These are phyloP conservation scores for Bipolaris gigantea DNA, from an alignment of 2,329 filamentous ascomycete genomes.

Conservation along the genomic window DNA sequence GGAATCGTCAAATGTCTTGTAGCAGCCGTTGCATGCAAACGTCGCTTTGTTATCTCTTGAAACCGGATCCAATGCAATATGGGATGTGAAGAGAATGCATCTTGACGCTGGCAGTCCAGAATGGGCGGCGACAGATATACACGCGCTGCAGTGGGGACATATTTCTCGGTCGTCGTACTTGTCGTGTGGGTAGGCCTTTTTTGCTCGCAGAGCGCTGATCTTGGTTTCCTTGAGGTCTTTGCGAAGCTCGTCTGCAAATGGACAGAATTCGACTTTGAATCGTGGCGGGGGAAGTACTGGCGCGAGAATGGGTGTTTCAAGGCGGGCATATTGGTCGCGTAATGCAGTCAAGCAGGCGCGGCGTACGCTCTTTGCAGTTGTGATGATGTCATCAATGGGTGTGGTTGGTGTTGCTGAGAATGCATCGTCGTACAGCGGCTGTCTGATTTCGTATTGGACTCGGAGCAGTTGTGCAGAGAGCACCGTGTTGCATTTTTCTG, in stretches of 20 bases:
- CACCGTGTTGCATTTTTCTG: slow-evolving; percentile 37
- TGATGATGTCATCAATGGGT: slow-evolving; percentile 36
- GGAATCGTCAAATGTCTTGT: slow-evolving; percentile 41
- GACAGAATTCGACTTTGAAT: slow-evolving; percentile 40
- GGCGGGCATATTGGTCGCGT: slow-evolving; percentile 33
- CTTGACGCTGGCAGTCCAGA: slow-evolving; percentile 37
- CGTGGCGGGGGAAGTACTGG: slow-evolving; percentile 38
- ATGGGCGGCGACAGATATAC: slow-evolving; percentile 36
- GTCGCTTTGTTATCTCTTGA: slow-evolving; percentile 23
- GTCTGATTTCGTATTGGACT: slow-evolving; percentile 38
- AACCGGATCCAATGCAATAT: slow-evolving; percentile 17
- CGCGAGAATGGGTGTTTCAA: slow-evolving; percentile 21
- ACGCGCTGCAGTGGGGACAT: slow-evolving; percentile 37
- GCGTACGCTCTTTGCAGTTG: slow-evolving; percentile 36
- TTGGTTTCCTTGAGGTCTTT: slow-evolving; percentile 27
- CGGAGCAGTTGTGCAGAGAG: slow-evolving; percentile 39
- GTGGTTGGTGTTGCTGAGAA: slow-evolving; percentile 24
- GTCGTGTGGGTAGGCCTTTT: slow-evolving; percentile 32
- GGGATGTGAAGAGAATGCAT: slow-evolving; percentile 37
- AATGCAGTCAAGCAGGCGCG: slow-evolving; percentile 37
- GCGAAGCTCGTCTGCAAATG: slow-evolving; percentile 34
- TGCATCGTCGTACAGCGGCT: slow-evolving; percentile 34
- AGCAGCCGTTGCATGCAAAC: slow-evolving; percentile 41
- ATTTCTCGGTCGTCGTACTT: slow-evolving; percentile 40
- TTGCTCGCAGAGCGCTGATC: slow-evolving; percentile 26